Evolutionary conservation across 1,139 yeast species (phyloP).

Genomic region (Spathaspora jeffriesii): DNA sequence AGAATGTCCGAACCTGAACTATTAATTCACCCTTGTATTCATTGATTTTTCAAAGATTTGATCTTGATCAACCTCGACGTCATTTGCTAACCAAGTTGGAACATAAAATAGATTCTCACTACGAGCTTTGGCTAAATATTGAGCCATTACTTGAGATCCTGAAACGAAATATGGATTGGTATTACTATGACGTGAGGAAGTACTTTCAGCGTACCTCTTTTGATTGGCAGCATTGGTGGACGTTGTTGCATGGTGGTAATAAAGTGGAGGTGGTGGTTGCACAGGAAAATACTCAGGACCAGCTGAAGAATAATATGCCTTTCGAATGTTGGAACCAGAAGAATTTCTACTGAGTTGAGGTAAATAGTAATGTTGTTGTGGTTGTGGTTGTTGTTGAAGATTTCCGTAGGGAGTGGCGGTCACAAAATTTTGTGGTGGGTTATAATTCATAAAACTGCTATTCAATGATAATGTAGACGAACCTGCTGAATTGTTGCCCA

Average conservation of each 20-base stretch:
- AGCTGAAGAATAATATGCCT: conserved; percentile 12
- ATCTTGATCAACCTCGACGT: conserved; percentile 12
- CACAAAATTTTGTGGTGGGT: conserved; percentile 9
- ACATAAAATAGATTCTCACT: conserved; percentile 40
- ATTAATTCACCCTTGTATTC: not conserved
- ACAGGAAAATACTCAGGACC: conserved; percentile 8
- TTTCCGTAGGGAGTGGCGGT: conserved; percentile 18
- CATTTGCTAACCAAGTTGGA: conserved; percentile 9
- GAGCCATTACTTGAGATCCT: conserved; percentile 79
- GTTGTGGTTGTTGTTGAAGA: conserved; percentile 18
- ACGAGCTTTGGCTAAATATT: conserved; percentile 70
- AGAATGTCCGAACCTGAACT: not conserved
- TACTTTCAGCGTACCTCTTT: conserved; percentile 5
- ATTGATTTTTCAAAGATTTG: not conserved
- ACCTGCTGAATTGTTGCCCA: conserved; percentile 18
- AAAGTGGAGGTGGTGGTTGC: conserved; percentile 6
- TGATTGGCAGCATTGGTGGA: not conserved
- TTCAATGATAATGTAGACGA: conserved; percentile 27
- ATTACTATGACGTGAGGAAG: conserved; percentile 2
- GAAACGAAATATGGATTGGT: conserved; percentile 35
- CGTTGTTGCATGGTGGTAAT: conserved; percentile 6
- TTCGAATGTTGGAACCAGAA: conserved; percentile 11
- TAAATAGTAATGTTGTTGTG: conserved; percentile 15
- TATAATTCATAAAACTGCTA: conserved; percentile 16
- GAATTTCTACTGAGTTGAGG: conserved; percentile 11